These are phyloP conservation scores for Penicillium rolfsii DNA, from an alignment of 2,329 filamentous ascomycete species.

Conservation along the genomic window DNA sequence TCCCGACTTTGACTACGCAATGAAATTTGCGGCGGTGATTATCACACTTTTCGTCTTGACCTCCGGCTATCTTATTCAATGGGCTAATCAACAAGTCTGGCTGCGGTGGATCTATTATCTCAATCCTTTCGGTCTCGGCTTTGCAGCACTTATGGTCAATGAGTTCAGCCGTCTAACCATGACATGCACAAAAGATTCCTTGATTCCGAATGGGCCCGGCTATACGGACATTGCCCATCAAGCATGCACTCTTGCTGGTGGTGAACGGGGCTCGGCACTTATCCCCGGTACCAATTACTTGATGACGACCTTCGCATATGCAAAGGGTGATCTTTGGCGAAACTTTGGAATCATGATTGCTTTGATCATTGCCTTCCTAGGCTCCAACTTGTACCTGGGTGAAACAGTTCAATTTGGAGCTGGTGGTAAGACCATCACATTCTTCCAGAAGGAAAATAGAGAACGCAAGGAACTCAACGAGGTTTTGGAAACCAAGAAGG, in stretches of 20 bases:
- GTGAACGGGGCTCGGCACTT: constrained; percentile 63
- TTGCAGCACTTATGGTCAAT: constrained; percentile 81
- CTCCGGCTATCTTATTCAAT: constrained; percentile 82
- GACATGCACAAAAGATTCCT: constrained; percentile 67
- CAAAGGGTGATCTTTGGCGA: constrained; percentile 71
- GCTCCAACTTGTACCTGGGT: constrained; percentile 45
- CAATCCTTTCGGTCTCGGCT: constrained; percentile 73
- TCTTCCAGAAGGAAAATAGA: constrained; percentile 45
- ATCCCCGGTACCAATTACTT: constrained; percentile 74
- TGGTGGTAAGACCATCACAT: constrained; percentile 48
- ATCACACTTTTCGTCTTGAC: constrained; percentile 83
- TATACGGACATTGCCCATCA: constrained; percentile 75
- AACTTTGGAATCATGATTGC: constrained; percentile 48
- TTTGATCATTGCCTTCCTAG: constrained; percentile 41
- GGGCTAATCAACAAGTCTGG: constrained; percentile 73
- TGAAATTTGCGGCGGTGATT: constrained; percentile 77
- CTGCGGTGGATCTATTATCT: constrained; percentile 79
- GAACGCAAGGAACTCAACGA: constrained; percentile 44
- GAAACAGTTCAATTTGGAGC: constrained; percentile 45
- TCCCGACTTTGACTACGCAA: constrained; percentile 81
- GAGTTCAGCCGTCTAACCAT: constrained; percentile 74
- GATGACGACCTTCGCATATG: constrained; percentile 68
- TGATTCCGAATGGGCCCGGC: constrained; percentile 71
- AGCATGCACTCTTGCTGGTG: constrained; percentile 79
- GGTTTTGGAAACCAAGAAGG: constrained; percentile 46